Evolutionary conservation across 1,284 basidiomycete genomes (phyloP).

Genomic region (Tremellales sp.): DNA sequence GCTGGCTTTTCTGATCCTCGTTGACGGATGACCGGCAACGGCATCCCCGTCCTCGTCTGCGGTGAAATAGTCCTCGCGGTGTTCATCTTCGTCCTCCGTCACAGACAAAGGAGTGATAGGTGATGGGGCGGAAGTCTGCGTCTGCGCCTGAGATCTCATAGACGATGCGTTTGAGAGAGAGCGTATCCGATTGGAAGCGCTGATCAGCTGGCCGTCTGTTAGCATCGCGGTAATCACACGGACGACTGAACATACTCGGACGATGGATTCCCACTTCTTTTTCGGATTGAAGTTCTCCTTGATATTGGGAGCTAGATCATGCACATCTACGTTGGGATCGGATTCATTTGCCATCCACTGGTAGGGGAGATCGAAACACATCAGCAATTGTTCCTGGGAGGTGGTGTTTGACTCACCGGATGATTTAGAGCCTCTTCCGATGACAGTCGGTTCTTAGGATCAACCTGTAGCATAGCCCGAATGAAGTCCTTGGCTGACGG

Average conservation of each 20-base stretch:
- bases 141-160: constrained; percentile 3
- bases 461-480: constrained; percentile 64
- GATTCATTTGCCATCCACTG: constrained; percentile 34
- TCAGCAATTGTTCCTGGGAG: constrained; percentile 48
- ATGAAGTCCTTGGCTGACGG: constrained; percentile 78
- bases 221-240: neutral
- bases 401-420: constrained; percentile 46
- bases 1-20: no score
- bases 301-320: constrained; percentile 66
- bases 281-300: constrained; percentile 58
- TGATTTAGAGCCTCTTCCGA: constrained; percentile 69
- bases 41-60: constrained; percentile 6
- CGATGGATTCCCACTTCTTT: constrained; percentile 33
- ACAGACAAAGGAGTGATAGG: constrained; percentile 4
- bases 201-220: constrained; percentile 14
- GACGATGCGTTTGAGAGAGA: constrained; percentile 3
- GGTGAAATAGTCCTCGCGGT: constrained; percentile 3
- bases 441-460: constrained; percentile 68
- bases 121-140: constrained; percentile 6
- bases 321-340: constrained; percentile 53
- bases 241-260: constrained; percentile 20
- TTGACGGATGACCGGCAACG: no score
- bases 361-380: constrained; percentile 3
- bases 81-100: constrained; percentile 1
- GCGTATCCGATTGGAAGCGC: constrained; percentile 25